Evolutionary conservation across 176 grass and related monocot species (phyloP).

Genomic region (Rhynchospora tenuis): DNA sequence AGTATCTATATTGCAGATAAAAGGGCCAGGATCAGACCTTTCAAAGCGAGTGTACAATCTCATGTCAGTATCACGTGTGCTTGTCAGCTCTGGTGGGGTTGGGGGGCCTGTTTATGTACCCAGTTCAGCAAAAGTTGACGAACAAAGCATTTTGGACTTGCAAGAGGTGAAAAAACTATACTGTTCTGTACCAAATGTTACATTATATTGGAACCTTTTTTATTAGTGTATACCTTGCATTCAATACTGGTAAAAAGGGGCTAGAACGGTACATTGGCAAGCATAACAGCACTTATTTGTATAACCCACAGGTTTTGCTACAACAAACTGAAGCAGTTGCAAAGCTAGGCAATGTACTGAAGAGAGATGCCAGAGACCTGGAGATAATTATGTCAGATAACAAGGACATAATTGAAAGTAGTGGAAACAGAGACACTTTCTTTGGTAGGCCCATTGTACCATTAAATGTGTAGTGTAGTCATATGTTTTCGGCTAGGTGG

Average conservation of each 20-base stretch:
- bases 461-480: constrained; percentile 1
- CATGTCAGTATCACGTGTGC: constrained; percentile 52
- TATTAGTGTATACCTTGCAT: background rate
- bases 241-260: background rate
- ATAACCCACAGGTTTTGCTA: constrained; percentile 49
- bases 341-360: constrained; percentile 79
- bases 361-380: constrained; percentile 78
- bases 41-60: constrained; percentile 78
- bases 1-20: constrained; percentile 41
- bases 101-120: constrained; percentile 56
- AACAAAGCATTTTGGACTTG: constrained; percentile 57
- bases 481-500: background rate
- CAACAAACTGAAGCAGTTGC: constrained; percentile 91
- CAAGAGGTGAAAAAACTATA: constrained; percentile 46
- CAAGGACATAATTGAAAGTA: constrained; percentile 40
- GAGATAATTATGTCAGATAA: constrained; percentile 74
- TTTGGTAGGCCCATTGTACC: background rate
- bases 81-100: constrained; percentile 42
- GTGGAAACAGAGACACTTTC: constrained; percentile 11
- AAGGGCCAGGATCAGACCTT: constrained; percentile 68
- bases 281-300: background rate
- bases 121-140: constrained; percentile 60
- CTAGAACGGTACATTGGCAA: background rate
- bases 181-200: background rate
- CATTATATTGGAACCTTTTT: background rate